Evolutionary conservation across 495 filamentous ascomycete genomes (phyloP), one percentile per base, ranked within the genome.

Genomic region (Xylaria intraflava): DNA sequence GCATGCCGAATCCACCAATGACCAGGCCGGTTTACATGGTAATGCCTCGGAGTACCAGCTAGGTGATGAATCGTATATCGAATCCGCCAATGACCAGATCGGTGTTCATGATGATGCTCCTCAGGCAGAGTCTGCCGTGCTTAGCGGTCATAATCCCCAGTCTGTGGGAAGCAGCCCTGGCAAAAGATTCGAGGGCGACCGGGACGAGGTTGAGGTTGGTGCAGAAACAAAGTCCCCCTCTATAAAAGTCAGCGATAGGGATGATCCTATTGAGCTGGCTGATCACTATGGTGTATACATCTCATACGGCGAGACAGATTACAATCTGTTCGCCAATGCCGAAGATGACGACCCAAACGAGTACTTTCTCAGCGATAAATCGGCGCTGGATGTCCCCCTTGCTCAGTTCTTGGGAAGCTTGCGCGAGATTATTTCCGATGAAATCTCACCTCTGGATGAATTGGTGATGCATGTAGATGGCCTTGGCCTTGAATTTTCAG

Each of bases 351-450:
- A 82, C 48, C 75, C 83, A 0, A 82, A 88, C 43, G 79, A 80
- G 9, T 94, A 82, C 59, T 88, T 95, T 47, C 77, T 96, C 11
- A 74, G 83, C 51, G 84, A 91, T 59, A 76, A 81, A 56, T 71
- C 74, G 20, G 70, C 86, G 1, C 74, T 83, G 14, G 76, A 83
- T 43, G 62, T 77, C 17, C 72, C 72, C 14, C 68, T 95, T 24
- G 65, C 68, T 20, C 72, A 78, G 29, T 72, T 95, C 19, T 75
- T 95, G 45, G 62, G 72, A 36, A 79, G 79, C 29, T 79, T 88
- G 55, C 84, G 88, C 38, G 65, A 74, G 23, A 78, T 89, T 6
- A 80, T 96, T 53, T 71, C 73, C 26, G 77, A 85, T 17, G 87
- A 85, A 59, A 74, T 93, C 19, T 66, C 70, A 17, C 72, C 82